Evolutionary conservation across 2,329 filamentous ascomycete species (phyloP), one percentile per base, ranked within the genome.

Genomic region (Clonostachys byssicola): DNA sequence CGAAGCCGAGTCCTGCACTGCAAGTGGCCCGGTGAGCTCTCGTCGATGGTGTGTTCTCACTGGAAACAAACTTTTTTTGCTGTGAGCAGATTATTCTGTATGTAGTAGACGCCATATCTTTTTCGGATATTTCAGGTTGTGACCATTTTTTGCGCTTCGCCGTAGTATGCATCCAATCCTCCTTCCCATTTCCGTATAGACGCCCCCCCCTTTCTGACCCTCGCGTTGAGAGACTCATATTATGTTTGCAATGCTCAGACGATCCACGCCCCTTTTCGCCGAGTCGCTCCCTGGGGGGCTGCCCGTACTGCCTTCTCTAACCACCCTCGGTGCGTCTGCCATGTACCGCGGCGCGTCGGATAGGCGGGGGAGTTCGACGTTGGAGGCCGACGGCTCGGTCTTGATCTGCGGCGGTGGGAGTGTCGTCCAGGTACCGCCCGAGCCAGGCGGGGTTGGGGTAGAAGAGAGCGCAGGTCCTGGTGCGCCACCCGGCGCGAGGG

Each of bases 161-260:
- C 23, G 23, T 30, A 30, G 23, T 30, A 23, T 23, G 23, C 8
- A 3, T 30, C 23, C 23, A 30, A 9, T 30, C 23, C 8, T 30
- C 23, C 9, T 10, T 30, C 23, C 23, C 23, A 30, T 30, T 4
- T 10, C 9, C 23, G 23, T 30, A 3, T 30, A 30, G 23, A 10
- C 9, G 23, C 23, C 23, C 23, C 23, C 6, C 4, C 23, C 23
- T 30, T 30, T 30, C 23, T 6, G 23, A 30, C 9, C 23, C 23
- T 30, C 23, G 23, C 9, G 23, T 30, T 30, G 2, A n/a, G 23
- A 39, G 36, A 18, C 14, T 12, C 53, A 73, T 33, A 73, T 73
- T n/a, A 73, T 73, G 43, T 73, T 71, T 12, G 68, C 68, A 52
- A 71, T 71, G 52, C 68, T 71, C 45, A 71, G 51, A n/a, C 65